Evolutionary conservation across 441 rosid genomes (phyloP).

Genomic region (Adansonia grandidieri): DNA sequence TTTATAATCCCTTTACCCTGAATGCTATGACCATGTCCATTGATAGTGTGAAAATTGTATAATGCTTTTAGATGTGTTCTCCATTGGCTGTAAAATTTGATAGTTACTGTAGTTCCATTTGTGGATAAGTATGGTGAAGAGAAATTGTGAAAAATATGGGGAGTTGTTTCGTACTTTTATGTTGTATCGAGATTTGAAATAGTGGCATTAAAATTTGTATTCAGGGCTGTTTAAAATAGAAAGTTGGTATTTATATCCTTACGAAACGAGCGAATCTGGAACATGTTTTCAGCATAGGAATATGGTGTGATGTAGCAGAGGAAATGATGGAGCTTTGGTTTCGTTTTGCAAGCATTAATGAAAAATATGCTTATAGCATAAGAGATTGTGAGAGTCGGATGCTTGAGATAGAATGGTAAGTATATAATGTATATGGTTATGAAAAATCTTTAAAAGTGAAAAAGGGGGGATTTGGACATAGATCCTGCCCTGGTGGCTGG

Average conservation of each 20-base stretch:
- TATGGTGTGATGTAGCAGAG: neutral
- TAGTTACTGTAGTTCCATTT: slow-evolving; percentile 20
- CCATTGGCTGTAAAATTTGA: slow-evolving; percentile 42
- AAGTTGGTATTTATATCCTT: neutral
- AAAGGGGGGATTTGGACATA: too few species aligned
- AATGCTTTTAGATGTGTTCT: slow-evolving; percentile 25
- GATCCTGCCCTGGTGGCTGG: too few species aligned
- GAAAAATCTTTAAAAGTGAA: too few species aligned
- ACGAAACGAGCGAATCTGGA: neutral
- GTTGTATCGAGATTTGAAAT: too few species aligned
- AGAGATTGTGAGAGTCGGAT: neutral
- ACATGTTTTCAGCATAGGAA: neutral
- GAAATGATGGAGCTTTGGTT: neutral
- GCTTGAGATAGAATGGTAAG: neutral
- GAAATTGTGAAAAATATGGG: slow-evolving; percentile 7
- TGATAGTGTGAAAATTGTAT: slow-evolving; percentile 26
- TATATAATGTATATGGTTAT: too few species aligned
- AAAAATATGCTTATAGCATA: too few species aligned
- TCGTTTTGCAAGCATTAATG: neutral
- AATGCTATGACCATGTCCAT: neutral
- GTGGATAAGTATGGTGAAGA: neutral
- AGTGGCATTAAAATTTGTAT: too few species aligned
- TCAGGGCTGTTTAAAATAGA: too few species aligned
- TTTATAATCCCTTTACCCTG: neutral
- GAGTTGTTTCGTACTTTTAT: too few species aligned